Conservation (phyloP, 2,329 filamentous ascomycete genomes). For the Cladosporium sp. region DNA sequence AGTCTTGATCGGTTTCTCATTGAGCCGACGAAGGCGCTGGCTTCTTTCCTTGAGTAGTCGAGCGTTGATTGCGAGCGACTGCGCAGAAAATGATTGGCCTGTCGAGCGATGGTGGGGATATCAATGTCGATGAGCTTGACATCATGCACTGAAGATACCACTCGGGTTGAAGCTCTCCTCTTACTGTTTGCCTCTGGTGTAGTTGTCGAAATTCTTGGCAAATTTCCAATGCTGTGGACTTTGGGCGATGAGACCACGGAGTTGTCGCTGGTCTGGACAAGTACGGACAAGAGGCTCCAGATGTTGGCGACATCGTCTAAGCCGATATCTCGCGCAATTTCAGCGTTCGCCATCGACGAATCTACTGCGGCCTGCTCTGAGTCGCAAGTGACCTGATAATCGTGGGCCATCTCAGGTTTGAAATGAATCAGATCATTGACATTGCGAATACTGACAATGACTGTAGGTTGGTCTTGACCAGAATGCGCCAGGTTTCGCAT, state of each 20-base stretch:
- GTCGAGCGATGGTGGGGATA: slow-evolving; percentile 64
- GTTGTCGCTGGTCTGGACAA: slow-evolving; percentile 43
- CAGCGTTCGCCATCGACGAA: slow-evolving; percentile 78
- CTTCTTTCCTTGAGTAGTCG: background rate
- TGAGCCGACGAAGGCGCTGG: slow-evolving; percentile 23
- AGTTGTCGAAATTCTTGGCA: background rate
- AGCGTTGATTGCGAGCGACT: slow-evolving; percentile 42
- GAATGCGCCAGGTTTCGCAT: slow-evolving; percentile 2
- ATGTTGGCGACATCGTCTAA: slow-evolving; percentile 68
- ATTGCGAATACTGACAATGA: slow-evolving; percentile 67
- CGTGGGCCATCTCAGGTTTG: slow-evolving; percentile 66
- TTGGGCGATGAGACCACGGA: slow-evolving; percentile 35
- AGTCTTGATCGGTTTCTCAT: slow-evolving; percentile 31
- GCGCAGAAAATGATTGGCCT: slow-evolving; percentile 44
- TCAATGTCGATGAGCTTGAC: slow-evolving; percentile 46
- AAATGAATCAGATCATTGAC: slow-evolving; percentile 68
- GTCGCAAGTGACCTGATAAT: slow-evolving; percentile 79
- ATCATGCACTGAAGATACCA: slow-evolving; percentile 35
- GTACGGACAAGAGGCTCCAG: slow-evolving; percentile 73
- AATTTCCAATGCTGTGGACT: background rate
- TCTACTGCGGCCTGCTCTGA: slow-evolving; percentile 48
- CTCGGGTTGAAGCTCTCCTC: background rate
- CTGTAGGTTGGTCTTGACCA: slow-evolving; percentile 46
- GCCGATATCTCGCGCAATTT: slow-evolving; percentile 65
- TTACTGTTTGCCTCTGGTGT: too few relatives aligned